Conservation (phyloP, 1,139 yeast genomes). For the Suhomyces choctaworum region DNA sequence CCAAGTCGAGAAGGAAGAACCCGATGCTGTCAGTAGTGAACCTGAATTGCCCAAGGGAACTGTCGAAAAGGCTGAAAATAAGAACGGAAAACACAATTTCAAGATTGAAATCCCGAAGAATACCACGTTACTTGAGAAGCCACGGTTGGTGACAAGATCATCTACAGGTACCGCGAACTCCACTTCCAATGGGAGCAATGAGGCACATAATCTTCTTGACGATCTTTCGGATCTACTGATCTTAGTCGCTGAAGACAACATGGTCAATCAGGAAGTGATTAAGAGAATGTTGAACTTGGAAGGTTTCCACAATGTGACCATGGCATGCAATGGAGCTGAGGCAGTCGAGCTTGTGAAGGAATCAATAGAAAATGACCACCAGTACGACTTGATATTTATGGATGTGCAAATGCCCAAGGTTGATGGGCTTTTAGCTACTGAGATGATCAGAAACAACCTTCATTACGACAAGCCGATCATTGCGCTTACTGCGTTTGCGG, state of each 20-base stretch:
- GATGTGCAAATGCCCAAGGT: constrained; percentile 96
- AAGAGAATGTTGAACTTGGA: constrained; percentile 79
- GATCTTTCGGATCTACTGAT: constrained; percentile 50
- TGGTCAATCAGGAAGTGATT: constrained; percentile 88
- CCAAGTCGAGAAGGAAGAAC: background rate
- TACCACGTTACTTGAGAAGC: constrained; percentile 35
- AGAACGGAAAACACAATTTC: constrained; percentile 9
- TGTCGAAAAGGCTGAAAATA: background rate
- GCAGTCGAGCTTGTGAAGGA: constrained; percentile 67
- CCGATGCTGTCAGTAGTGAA: background rate
- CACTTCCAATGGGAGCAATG: constrained; percentile 20
- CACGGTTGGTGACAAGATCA: constrained; percentile 47
- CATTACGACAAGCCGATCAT: constrained; percentile 75
- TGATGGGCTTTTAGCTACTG: constrained; percentile 85
- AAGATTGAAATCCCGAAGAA: constrained; percentile 14
- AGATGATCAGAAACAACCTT: constrained; percentile 63
- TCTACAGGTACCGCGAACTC: constrained; percentile 62
- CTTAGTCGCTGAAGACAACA: constrained; percentile 92
- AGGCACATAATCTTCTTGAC: constrained; percentile 24
- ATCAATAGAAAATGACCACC: constrained; percentile 39
- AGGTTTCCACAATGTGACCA: constrained; percentile 66
- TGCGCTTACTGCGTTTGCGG: constrained; percentile 93
- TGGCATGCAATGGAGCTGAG: constrained; percentile 90
- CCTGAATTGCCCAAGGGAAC: background rate
- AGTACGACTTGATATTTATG: constrained; percentile 76